Conservation (phyloP, 345 rosid genomes). For the rapeseed (Brassica napus) region DNA sequence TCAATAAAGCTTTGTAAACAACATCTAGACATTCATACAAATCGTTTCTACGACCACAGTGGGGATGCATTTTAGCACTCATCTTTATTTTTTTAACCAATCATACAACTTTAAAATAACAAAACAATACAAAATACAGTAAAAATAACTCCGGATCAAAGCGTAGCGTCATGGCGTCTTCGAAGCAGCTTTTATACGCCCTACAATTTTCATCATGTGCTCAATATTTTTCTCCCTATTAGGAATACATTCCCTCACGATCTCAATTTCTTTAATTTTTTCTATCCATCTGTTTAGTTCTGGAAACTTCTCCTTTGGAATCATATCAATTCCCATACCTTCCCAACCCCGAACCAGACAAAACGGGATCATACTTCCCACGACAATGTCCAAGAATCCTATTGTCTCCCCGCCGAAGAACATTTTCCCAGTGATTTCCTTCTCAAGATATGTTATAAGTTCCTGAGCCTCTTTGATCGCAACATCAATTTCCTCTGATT, state of each 20-base stretch:
- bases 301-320: constrained; percentile 28
- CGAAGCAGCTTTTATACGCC: background rate
- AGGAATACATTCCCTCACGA: constrained; percentile 30
- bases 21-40: background rate
- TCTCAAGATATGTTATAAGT: constrained; percentile 36
- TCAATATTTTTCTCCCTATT: constrained; percentile 25
- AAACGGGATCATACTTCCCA: constrained; percentile 19
- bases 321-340: constrained; percentile 28
- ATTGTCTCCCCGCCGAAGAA: constrained; percentile 42
- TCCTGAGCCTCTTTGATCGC: constrained; percentile 26
- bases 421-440: constrained; percentile 27
- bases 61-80: background rate
- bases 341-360: constrained; percentile 33
- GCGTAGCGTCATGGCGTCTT: background rate
- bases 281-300: constrained; percentile 8
- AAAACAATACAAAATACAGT: constrained; percentile 3
- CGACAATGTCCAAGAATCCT: constrained; percentile 41
- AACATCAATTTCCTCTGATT: constrained; percentile 12
- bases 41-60: background rate
- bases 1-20: background rate
- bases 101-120: background rate
- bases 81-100: background rate
- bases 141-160: background rate
- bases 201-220: constrained; percentile 12
- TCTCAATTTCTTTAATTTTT: background rate